Base-by-base conservation (phyloP, 257 asterid species). In the Lycium barbarum region DNA sequence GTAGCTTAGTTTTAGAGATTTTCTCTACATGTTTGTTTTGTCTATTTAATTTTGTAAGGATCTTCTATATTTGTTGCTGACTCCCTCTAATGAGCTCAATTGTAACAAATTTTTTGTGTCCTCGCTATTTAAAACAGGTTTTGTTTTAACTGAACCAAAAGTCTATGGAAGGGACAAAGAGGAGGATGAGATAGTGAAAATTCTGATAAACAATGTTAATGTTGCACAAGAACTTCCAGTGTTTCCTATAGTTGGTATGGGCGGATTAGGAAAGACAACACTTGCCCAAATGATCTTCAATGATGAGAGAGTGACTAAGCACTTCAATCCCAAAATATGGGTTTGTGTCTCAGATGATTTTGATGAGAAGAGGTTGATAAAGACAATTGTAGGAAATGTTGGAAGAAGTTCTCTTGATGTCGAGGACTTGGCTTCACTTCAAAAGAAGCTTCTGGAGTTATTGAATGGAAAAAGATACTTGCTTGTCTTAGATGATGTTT, bases 401-500 rank as follows among this genome's bases (percentile, higher is more conserved):
- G 62, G 80, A 40, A 6, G 63, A 58, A 82, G 54, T 5, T 8
- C 53, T 1, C 38, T 86, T 0, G 76, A 45, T 67, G 61, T 54
- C 14, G 14, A 2, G 53, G 18, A 62, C 8, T 53, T 86, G 67
- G 91, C 85, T 84, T 11, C 88, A 3, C 20, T 85, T 33, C 87
- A 83, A 7, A 61, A 84, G 3, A 45, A 79, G 20, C 88, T 89
- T 4, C 35, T 5, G 13, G 65, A 90, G 38, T 79, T 83, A 80
- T 9, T 88, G 72, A 59, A 61, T 33, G 80, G 81, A 9, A 87
- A 89, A 62, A 84, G 78, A 13, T 88, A 84, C 26, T 83, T 90
- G 68, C 35, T 90, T 0, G 86, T 88, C 9, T 20, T 88, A 53
- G 90, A 88, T 67, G 91, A 90, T 87, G 90, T 90, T 1, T 90